Base-by-base conservation (phyloP, 305 asterid species). In the Solanum aculeatissimum region DNA sequence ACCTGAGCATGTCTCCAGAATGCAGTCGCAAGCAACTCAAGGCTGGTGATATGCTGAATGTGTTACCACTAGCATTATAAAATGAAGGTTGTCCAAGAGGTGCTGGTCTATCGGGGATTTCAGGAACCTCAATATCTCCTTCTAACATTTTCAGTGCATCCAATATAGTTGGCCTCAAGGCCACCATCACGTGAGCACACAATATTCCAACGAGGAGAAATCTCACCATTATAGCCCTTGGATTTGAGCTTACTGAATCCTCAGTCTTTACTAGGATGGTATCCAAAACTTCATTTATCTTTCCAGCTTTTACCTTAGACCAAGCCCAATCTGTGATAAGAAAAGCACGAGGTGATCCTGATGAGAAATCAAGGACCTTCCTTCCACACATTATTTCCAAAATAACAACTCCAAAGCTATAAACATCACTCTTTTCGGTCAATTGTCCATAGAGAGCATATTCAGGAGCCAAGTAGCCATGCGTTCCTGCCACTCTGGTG, bases 381-480 rank as follows among this genome's bases (percentile, higher is more conserved):
- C 97, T 93, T 87, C 99, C 97, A 53, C 94, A 93, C 99, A 96
- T 93, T 47, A 94, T 93, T 94, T 96, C 99, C 93, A 96, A 83
- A 54, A 96, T 87, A 18, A 95, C 97, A 1, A 94, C 94, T 4
- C 98, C 98, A 74, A 95, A 95, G 87, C 98, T 95, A 82, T 96
- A 96, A 15, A 96, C 97, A 40, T 94, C 98, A 4, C 99, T 96
- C 85, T 93, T 96, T 85, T 96, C 98, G 0, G 99, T 96, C 82
- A 96, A 80, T 75, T 93, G 98, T 25, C 98, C 99, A 11, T 94
- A 96, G 10, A 96, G 92, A n/a, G 99, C 98, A n/a, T 93, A 96
- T 82, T 96, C 98, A 2, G 98, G 98, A 2, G 98, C 99, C 69
- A 96, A 88, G 83, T 96, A 96, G 15, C 98, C 99, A 29, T 93